Percentiles rank a stretch among this genome's conserved stretches.
These are phyloP conservation scores for Diaporthe sp. DNA, from an alignment of 2,329 filamentous ascomycete species.

Conservation along the genomic window DNA sequence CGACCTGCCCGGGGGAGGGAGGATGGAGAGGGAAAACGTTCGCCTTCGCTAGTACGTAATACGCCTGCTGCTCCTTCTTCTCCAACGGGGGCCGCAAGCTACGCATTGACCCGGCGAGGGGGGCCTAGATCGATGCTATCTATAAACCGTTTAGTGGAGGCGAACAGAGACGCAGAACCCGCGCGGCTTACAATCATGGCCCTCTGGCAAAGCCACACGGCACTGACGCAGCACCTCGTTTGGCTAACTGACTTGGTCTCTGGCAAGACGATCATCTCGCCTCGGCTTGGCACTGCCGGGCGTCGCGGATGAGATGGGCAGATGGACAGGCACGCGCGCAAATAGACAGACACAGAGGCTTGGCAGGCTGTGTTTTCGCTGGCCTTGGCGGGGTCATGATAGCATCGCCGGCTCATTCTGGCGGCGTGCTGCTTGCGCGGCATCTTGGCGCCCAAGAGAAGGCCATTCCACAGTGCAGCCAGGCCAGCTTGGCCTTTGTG, in stretches of 20 bases:
- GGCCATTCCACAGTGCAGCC: conserved; percentile 1
- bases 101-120: conserved; percentile 13
- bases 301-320: conserved; percentile 9
- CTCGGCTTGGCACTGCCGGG: conserved; percentile 23
- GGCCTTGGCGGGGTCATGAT: conserved; percentile 5
- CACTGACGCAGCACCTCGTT: conserved; percentile 22
- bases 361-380: background rate
- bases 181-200: background rate
- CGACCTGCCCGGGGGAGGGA: conserved; percentile 6
- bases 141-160: conserved; percentile 30
- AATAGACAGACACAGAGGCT: background rate
- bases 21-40: background rate
- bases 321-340: background rate
- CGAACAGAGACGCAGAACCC: background rate
- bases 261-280: conserved; percentile 20
- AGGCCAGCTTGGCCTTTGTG: conserved; percentile 7
- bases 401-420: conserved; percentile 1
- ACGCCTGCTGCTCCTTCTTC: background rate
- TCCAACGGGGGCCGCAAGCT: conserved; percentile 1
- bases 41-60: conserved; percentile 9
- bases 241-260: conserved; percentile 29
- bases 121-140: conserved; percentile 24
- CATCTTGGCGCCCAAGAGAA: conserved; percentile 28
- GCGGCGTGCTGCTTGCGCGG: conserved; percentile 14
- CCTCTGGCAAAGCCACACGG: conserved; percentile 11